phyloP scores from a whole-genome alignment of 2,329 filamentous ascomycete genomes.

The Ophioceras dolichostomum region DNA sequence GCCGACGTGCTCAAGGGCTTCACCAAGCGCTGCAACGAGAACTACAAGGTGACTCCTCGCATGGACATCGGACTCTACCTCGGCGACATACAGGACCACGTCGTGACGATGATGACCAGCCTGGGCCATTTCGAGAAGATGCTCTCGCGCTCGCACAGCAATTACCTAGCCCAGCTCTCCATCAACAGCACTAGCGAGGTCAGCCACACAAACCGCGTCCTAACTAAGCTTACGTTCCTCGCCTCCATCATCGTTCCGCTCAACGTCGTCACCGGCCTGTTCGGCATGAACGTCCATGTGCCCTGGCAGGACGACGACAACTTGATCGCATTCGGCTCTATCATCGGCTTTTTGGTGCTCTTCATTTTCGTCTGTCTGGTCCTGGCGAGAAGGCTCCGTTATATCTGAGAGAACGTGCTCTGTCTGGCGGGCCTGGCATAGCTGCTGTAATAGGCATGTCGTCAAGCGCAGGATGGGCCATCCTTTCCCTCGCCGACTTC shows the following conservation, averaged over 20 bases:
- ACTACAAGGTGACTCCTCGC: constrained; percentile 87
- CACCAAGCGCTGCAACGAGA: constrained; percentile 96
- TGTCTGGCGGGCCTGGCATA: neutral
- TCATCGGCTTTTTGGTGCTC: constrained; percentile 37
- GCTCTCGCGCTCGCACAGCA: constrained; percentile 83
- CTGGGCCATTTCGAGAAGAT: constrained; percentile 96
- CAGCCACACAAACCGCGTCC: constrained; percentile 74
- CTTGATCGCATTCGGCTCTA: constrained; percentile 42
- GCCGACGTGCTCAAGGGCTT: constrained; percentile 98
- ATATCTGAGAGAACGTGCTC: too few relatives aligned
- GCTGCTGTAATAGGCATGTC: too few relatives aligned
- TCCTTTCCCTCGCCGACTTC: too few relatives aligned
- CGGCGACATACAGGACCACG: constrained; percentile 96
- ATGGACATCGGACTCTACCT: constrained; percentile 96
- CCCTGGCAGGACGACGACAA: constrained; percentile 44
- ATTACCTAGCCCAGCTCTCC: constrained; percentile 88
- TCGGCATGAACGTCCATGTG: constrained; percentile 77
- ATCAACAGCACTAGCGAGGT: constrained; percentile 86
- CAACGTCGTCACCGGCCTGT: constrained; percentile 79
- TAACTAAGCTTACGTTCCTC: constrained; percentile 90
- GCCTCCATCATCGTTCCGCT: constrained; percentile 94
- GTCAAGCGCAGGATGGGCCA: too few relatives aligned
- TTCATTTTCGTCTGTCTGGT: constrained; percentile 35
- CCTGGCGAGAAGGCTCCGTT: constrained; percentile 29
- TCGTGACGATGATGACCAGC: constrained; percentile 98